Conservation (phyloP, 768 basidiomycete genomes). For the Tylopilus intermedius region DNA sequence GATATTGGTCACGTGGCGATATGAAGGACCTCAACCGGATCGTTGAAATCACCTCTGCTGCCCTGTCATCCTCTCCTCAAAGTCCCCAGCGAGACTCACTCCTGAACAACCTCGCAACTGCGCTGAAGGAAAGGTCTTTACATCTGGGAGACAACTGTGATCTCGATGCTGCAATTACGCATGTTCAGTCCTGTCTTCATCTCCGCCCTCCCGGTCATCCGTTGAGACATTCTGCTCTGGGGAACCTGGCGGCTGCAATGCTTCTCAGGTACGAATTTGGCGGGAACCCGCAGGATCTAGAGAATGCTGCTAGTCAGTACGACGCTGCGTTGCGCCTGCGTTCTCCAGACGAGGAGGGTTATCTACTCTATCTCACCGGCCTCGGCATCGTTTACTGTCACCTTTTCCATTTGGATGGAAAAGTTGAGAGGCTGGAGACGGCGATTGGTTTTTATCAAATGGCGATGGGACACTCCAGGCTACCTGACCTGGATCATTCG, state of each 20-base stretch:
- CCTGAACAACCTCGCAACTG: constrained; percentile 19
- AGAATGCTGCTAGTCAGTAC: constrained; percentile 11
- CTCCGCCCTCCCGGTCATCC: constrained; percentile 21
- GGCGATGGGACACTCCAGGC: constrained; percentile 16
- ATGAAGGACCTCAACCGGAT: constrained; percentile 16
- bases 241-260: constrained; percentile 21
- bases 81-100: constrained; percentile 16
- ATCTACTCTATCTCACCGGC: constrained; percentile 4
- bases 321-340: constrained; percentile 15
- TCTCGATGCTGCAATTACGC: constrained; percentile 14
- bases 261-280: constrained; percentile 20
- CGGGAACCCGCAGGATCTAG: constrained; percentile 23
- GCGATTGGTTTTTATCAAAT: constrained; percentile 16
- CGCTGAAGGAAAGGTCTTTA: constrained; percentile 16
- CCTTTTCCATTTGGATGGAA: constrained; percentile 13
- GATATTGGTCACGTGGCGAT: constrained; percentile 18
- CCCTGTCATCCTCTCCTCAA: constrained; percentile 4
- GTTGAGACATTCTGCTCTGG: constrained; percentile 8
- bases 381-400: constrained; percentile 7
- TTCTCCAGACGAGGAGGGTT: constrained; percentile 12
- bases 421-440: constrained; percentile 13
- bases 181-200: constrained; percentile 15
- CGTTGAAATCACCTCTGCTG: constrained; percentile 10
- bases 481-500: constrained; percentile 12
- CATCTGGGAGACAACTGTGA: constrained; percentile 13